These are phyloP conservation scores for Fusarium sp. DNA, from an alignment of 2,329 filamentous ascomycete species.

Conservation along the genomic window DNA sequence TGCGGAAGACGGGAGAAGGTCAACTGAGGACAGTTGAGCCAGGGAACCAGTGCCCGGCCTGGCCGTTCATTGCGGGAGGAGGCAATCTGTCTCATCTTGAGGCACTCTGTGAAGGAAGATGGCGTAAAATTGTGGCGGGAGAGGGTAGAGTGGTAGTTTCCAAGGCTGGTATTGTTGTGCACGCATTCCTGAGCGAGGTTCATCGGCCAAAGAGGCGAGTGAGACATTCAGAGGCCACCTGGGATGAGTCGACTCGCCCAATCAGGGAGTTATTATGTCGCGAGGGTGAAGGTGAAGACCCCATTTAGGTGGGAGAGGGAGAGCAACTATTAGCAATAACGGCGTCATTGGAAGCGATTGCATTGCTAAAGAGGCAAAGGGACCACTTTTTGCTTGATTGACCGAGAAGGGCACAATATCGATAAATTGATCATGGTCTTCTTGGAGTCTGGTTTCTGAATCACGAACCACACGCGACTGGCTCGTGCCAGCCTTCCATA, in stretches of 20 bases:
- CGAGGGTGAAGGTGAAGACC: slow-evolving; percentile 13
- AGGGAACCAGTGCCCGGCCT: slow-evolving; percentile 23
- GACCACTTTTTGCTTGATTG: not conserved
- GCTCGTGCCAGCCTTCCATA: not conserved
- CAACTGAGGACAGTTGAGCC: slow-evolving; percentile 11
- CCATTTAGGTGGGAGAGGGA: slow-evolving; percentile 10
- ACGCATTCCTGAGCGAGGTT: slow-evolving; percentile 45
- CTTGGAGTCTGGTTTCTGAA: not conserved
- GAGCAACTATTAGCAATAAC: slow-evolving; percentile 24
- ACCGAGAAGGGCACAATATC: not conserved
- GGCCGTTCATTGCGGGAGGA: slow-evolving; percentile 45
- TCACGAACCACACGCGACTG: not conserved
- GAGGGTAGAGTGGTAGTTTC: slow-evolving; percentile 16
- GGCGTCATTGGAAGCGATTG: slow-evolving; percentile 9
- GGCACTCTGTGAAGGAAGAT: slow-evolving; percentile 10
- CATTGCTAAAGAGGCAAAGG: slow-evolving; percentile 16
- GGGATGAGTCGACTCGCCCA: not conserved
- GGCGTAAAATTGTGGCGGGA: slow-evolving; percentile 28
- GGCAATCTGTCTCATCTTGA: slow-evolving; percentile 48
- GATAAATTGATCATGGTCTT: not conserved
- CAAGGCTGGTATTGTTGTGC: slow-evolving; percentile 32
- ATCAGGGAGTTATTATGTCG: slow-evolving; percentile 7
- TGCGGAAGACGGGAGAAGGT: slow-evolving; percentile 34
- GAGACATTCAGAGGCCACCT: slow-evolving; percentile 42
- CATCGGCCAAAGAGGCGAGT: slow-evolving; percentile 16